These are phyloP conservation scores for Trifolium pratense DNA, from an alignment of 306 rosid genomes.

Conservation along the genomic window DNA sequence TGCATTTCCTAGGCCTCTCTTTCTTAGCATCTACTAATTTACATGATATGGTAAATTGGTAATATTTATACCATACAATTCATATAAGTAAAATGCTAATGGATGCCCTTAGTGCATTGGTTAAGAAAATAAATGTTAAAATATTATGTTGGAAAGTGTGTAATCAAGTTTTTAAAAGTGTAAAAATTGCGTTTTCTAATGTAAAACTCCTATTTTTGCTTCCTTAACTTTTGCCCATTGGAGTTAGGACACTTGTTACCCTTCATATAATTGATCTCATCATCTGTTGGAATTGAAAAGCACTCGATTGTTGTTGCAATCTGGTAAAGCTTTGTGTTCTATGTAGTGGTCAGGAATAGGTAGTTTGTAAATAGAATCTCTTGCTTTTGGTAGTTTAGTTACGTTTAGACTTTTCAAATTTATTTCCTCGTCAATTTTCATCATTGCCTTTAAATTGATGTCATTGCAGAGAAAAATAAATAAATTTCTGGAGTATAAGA, in stretches of 20 bases:
- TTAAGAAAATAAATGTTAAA: too few species aligned
- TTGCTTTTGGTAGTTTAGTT: conserved; percentile 10
- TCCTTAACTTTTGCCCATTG: too few species aligned
- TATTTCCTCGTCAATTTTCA: conserved; percentile 34
- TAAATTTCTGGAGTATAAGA: conserved; percentile 84
- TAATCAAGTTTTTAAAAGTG: too few species aligned
- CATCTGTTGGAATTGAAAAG: neutral
- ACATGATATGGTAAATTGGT: too few species aligned
- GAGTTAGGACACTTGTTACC: too few species aligned
- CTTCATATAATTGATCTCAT: neutral
- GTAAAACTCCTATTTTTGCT: too few species aligned
- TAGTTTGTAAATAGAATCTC: conserved; percentile 17
- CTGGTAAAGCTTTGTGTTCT: conserved; percentile 11
- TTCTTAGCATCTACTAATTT: neutral
- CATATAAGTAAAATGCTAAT: too few species aligned
- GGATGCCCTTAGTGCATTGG: too few species aligned
- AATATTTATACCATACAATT: too few species aligned
- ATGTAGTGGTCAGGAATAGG: neutral
- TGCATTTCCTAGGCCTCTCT: neutral
- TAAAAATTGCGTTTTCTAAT: too few species aligned
- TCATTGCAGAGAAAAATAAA: conserved; percentile 78
- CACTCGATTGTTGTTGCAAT: neutral
- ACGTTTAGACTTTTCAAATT: neutral
- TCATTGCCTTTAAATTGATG: conserved; percentile 27
- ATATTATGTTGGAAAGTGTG: too few species aligned